These are phyloP conservation scores for Xylariaceae sp. DNA, from an alignment of 2,329 filamentous ascomycete species.

Conservation along the genomic window DNA sequence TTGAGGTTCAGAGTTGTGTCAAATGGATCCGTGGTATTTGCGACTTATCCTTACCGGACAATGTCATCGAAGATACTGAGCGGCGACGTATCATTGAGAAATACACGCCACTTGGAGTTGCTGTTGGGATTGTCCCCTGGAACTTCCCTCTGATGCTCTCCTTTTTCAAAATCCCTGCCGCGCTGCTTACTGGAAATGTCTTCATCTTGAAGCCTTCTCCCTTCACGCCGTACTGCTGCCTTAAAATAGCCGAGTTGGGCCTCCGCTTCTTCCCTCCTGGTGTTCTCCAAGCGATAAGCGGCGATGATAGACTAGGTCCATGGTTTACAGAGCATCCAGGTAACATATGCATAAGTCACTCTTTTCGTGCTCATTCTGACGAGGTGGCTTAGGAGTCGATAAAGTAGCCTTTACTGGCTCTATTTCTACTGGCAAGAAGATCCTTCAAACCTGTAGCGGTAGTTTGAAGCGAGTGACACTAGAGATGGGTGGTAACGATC, in stretches of 20 bases:
- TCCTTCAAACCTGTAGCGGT: slow-evolving; percentile 60
- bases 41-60: not conserved
- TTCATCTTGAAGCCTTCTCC: slow-evolving; percentile 64
- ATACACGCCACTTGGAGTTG: slow-evolving; percentile 50
- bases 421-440: slow-evolving; percentile 63
- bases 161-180: slow-evolving; percentile 60
- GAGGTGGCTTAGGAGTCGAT: slow-evolving; percentile 60
- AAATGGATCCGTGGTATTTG: slow-evolving; percentile 38
- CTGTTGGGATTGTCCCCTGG: slow-evolving; percentile 59
- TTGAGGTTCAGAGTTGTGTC: slow-evolving; percentile 32
- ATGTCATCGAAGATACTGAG: slow-evolving; percentile 35
- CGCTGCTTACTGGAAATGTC: slow-evolving; percentile 61
- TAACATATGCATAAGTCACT: too few relatives aligned
- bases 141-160: slow-evolving; percentile 61
- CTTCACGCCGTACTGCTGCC: slow-evolving; percentile 50
- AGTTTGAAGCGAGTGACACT: slow-evolving; percentile 68
- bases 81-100: slow-evolving; percentile 41
- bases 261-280: slow-evolving; percentile 64
- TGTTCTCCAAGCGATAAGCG: slow-evolving; percentile 64
- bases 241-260: slow-evolving; percentile 65
- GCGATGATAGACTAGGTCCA: slow-evolving; percentile 66
- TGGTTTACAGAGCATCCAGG: too few relatives aligned
- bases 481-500: slow-evolving; percentile 67
- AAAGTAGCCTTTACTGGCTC: slow-evolving; percentile 71
- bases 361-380: too few relatives aligned